Percentiles rank a stretch among this genome's conserved stretches.
phyloP scores from a whole-genome alignment of 768 basidiomycete species.

The Chiua virens region DNA sequence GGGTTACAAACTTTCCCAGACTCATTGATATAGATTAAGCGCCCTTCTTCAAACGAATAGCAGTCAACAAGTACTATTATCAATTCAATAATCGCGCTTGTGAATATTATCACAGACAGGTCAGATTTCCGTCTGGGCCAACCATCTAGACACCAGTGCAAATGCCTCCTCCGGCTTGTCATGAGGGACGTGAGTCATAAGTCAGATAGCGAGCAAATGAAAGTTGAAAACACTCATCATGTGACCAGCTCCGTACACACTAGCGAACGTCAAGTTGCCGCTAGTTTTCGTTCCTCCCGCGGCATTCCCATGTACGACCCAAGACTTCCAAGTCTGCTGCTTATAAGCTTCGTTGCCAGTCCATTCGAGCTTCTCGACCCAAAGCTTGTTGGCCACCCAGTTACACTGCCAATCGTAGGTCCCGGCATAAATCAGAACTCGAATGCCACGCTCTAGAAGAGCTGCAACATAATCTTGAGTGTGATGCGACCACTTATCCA shows the following conservation, averaged over 20 bases:
- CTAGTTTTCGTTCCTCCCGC: slow-evolving; percentile 59
- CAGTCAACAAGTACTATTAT: too few species aligned
- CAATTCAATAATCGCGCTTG: too few species aligned
- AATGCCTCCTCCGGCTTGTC: slow-evolving; percentile 67
- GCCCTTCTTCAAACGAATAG: not conserved
- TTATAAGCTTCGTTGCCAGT: slow-evolving; percentile 50
- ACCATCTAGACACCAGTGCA: slow-evolving; percentile 65
- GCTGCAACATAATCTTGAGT: slow-evolving; percentile 59
- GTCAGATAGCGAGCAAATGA: slow-evolving; percentile 18
- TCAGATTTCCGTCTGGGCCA: slow-evolving; percentile 44
- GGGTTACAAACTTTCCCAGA: too few species aligned
- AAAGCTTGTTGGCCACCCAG: slow-evolving; percentile 63
- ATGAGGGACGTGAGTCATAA: slow-evolving; percentile 52
- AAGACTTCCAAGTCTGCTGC: slow-evolving; percentile 44
- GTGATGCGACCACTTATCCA: slow-evolving; percentile 60
- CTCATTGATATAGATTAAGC: too few species aligned
- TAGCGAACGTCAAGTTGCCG: slow-evolving; percentile 62
- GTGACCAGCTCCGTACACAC: slow-evolving; percentile 70
- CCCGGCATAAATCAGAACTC: slow-evolving; percentile 56
- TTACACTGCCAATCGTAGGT: slow-evolving; percentile 60
- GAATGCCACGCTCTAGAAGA: slow-evolving; percentile 53
- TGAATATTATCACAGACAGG: not conserved
- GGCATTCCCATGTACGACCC: slow-evolving; percentile 52
- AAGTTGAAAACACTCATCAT: slow-evolving; percentile 46
- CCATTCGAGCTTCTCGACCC: slow-evolving; percentile 63